Percentiles rank a stretch among this genome's conserved stretches.
phyloP scores from a whole-genome alignment of 2,329 filamentous ascomycete species.

The Didymella exigua region DNA sequence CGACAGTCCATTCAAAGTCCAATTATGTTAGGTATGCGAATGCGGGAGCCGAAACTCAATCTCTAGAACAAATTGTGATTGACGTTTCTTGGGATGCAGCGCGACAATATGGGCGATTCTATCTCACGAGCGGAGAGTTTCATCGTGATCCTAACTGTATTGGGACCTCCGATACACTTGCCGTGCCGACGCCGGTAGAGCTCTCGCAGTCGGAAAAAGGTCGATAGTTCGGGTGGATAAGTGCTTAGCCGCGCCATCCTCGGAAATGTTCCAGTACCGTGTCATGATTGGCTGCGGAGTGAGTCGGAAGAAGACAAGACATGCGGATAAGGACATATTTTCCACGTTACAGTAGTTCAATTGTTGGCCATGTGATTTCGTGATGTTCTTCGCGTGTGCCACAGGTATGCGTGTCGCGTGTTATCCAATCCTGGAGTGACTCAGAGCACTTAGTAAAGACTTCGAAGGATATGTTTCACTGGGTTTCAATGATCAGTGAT shows the following conservation, averaged over 20 bases:
- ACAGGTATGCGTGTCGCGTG: background rate
- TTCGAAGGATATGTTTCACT: constrained; percentile 45
- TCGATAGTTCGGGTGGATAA: constrained; percentile 34
- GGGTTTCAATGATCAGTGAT: constrained; percentile 7
- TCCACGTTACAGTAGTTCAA: constrained; percentile 15
- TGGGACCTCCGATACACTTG: constrained; percentile 38
- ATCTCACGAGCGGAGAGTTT: constrained; percentile 33
- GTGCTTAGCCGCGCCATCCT: constrained; percentile 29
- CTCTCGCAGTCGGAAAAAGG: constrained; percentile 26
- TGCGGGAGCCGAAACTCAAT: background rate
- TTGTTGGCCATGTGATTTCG: constrained; percentile 7
- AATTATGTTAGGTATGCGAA: background rate
- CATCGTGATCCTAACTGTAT: constrained; percentile 33
- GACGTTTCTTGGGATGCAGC: constrained; percentile 3
- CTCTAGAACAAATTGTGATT: constrained; percentile 1
- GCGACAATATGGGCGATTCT: constrained; percentile 18
- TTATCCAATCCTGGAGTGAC: background rate
- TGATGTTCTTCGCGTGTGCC: background rate
- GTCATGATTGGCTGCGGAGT: constrained; percentile 18
- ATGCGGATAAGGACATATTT: constrained; percentile 27
- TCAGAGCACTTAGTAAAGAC: constrained; percentile 31
- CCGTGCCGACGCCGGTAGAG: constrained; percentile 42
- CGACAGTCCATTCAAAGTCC: too few relatives aligned
- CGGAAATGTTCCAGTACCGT: constrained; percentile 21
- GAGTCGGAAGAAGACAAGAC: constrained; percentile 18